A percentile compares a stretch with the other conserved stretches of the same genome.
Evolutionary conservation across 441 rosid species (phyloP).

Genomic region (Mallotus repandus): DNA sequence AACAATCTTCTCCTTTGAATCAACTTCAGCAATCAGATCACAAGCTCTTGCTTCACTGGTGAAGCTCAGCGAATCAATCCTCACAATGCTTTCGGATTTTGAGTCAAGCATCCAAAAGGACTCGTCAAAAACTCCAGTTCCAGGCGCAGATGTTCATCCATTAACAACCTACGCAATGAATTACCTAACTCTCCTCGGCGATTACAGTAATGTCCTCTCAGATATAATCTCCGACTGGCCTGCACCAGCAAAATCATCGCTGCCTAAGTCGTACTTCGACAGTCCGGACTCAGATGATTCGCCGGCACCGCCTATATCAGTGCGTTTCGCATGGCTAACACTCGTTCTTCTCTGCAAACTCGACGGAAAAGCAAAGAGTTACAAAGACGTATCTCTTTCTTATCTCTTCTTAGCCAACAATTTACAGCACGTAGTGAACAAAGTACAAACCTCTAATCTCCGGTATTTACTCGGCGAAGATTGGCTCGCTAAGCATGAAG

Average conservation of each 20-base stretch:
- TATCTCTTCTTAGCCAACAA: constrained; percentile 82
- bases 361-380: constrained; percentile 60
- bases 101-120: constrained; percentile 59
- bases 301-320: constrained; percentile 38
- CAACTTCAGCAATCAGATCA: constrained; percentile 37
- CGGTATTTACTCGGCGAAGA: constrained; percentile 59
- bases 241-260: constrained; percentile 37
- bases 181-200: constrained; percentile 55
- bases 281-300: constrained; percentile 30
- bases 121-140: constrained; percentile 40
- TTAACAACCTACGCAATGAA: constrained; percentile 52
- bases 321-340: constrained; percentile 59
- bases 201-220: constrained; percentile 49
- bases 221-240: constrained; percentile 51
- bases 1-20: constrained; percentile 54
- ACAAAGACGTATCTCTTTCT: constrained; percentile 50
- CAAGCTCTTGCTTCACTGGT: constrained; percentile 56
- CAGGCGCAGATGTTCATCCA: constrained; percentile 58
- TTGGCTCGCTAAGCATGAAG: constrained; percentile 58
- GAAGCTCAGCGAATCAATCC: constrained; percentile 48
- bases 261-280: constrained; percentile 45
- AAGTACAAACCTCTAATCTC: constrained; percentile 52
- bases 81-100: constrained; percentile 39
- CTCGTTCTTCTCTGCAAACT: constrained; percentile 72
- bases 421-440: constrained; percentile 49